Evolutionary conservation across 441 rosid species (phyloP), one percentile per base, ranked within the genome.

Genomic region (Erysimum cheiri): DNA sequence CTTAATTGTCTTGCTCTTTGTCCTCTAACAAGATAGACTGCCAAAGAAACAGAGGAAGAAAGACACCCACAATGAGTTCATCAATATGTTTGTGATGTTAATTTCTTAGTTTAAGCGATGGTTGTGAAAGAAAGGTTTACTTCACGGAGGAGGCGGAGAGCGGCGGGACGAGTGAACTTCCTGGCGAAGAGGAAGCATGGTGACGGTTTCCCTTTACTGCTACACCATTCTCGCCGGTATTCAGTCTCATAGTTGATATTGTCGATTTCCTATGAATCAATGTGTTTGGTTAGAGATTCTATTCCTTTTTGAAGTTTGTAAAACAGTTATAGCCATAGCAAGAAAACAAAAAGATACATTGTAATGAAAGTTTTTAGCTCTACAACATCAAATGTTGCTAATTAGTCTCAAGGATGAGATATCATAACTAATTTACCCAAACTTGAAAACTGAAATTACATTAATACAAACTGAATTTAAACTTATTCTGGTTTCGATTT

Each of bases 161-260:
- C 98, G 33, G 97, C 93, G 5, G 98, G 92, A 33, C 92, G 86
- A 29, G 96, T 95, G 80, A 95, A 95, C 80, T 95, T 95, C 82
- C 99, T 85, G 2, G 97, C 97, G 66, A 95, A 95, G 56, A 92
- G 99, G 76, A 95, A 95, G 80, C 97, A 90, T 1, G 77, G 76
- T 3, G 96, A 79, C 37, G 97, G 94, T 67, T 86, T 86, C 48
- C 95, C 96, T 76, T 92, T 82, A 87, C 87, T 87, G 66, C 79
- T 89, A 83, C 99, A 95, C 99, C 99, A 92, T 79, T 95, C 99
- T 86, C 90, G 79, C 53, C 96, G 59, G 80, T 87, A 77, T 74
- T 92, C 97, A 0, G 99, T 95, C 78, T 85, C 96, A 10, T 87
- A 95, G 80, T 87, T 79, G 50, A 95, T 90, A 67, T 92, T 90